phyloP scores from a whole-genome alignment of 2,329 filamentous ascomycete genomes.

The Trichoderma semiorbis region DNA sequence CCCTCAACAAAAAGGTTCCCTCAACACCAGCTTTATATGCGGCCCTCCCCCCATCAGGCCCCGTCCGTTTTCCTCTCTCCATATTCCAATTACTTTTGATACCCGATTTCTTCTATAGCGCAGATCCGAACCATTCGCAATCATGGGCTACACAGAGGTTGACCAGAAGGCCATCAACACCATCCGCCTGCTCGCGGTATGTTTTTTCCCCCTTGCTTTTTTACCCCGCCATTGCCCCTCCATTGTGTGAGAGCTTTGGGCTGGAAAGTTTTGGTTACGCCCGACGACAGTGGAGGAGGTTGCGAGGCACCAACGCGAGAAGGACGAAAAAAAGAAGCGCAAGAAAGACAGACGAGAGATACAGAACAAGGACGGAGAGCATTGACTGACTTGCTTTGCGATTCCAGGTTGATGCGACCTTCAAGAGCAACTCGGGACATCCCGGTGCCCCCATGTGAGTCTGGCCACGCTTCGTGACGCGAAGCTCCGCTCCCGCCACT shows the following conservation, averaged over 20 bases:
- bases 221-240: conserved; percentile 34
- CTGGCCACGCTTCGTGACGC: conserved; percentile 1
- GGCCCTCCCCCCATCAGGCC: conserved; percentile 24
- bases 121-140: conserved; percentile 38
- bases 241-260: conserved; percentile 24
- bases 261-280: background rate
- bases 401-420: conserved; percentile 89
- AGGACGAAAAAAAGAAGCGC: background rate
- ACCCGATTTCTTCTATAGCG: conserved; percentile 21
- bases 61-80: conserved; percentile 23
- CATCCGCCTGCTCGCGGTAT: conserved; percentile 92
- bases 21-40: conserved; percentile 26
- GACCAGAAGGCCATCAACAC: conserved; percentile 96
- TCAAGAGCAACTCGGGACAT: conserved; percentile 94
- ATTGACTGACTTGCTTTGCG: conserved; percentile 25
- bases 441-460: conserved; percentile 93
- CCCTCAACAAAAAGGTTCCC: conserved; percentile 27
- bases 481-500: conserved; percentile 21
- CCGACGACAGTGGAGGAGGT: background rate
- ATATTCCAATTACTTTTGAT: conserved; percentile 12
- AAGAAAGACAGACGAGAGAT: background rate
- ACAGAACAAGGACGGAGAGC: background rate
- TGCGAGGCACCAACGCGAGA: background rate
- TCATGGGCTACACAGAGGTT: conserved; percentile 83
- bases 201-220: conserved; percentile 38